These are phyloP conservation scores for Suillus tomentosus DNA, from an alignment of 768 basidiomycete species.

Conservation along the genomic window DNA sequence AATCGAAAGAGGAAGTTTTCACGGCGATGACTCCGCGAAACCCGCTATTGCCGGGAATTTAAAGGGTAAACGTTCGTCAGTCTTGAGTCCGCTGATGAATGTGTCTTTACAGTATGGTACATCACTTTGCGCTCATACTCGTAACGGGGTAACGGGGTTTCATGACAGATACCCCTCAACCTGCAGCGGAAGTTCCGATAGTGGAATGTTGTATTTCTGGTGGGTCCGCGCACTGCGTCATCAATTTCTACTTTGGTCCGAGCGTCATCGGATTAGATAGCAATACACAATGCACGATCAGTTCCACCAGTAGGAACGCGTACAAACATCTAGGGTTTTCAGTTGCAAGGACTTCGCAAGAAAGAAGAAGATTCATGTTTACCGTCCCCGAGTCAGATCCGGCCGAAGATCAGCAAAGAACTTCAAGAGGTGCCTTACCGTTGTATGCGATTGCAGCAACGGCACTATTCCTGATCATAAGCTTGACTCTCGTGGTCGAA, in stretches of 20 bases:
- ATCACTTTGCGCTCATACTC: neutral
- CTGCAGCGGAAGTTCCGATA: neutral
- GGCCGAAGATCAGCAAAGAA: neutral
- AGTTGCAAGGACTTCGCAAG: neutral
- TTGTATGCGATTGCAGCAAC: constrained; percentile 4
- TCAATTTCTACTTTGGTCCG: neutral
- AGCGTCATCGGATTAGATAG: neutral
- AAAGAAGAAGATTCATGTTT: neutral
- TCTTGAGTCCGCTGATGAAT: too few relatives aligned
- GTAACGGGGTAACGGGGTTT: too few relatives aligned
- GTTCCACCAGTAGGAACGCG: neutral
- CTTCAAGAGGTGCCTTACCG: neutral
- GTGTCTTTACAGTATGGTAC: too few relatives aligned
- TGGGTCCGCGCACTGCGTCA: neutral
- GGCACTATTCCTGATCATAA: neutral
- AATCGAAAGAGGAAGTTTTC: too few relatives aligned
- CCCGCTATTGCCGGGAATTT: too few relatives aligned
- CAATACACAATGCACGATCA: neutral
- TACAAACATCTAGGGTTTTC: neutral
- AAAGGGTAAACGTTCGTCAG: too few relatives aligned
- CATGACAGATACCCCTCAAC: neutral
- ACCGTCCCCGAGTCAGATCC: neutral
- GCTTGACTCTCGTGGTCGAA: neutral
- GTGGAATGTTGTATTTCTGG: neutral
- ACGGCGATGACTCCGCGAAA: too few relatives aligned